Evolutionary conservation across 2,329 filamentous ascomycete genomes (phyloP), one percentile per base, ranked within the genome.

Genomic region (Xylaria sp.): DNA sequence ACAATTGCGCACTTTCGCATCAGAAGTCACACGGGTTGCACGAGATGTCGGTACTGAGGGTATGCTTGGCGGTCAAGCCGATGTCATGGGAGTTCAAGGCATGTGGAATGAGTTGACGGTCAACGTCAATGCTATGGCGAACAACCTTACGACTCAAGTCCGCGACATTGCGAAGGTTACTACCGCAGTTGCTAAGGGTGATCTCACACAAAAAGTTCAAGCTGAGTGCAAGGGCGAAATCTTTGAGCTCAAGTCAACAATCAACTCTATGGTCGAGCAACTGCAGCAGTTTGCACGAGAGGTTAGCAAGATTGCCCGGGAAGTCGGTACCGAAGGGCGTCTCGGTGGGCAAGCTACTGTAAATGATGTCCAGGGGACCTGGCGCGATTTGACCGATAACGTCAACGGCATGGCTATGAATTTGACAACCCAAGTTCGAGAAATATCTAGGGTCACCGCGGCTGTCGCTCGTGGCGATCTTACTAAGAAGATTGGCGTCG

Each of bases 351-450:
- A 99, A 77, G 94, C 95, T 49, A 95, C 93, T 19, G 91, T 98
- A 6, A 94, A 97, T 73, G 94, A 97, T 75, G 95, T 98, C 31
- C 91, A 97, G 78, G 94, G 94, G 66, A 98, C 96, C 53, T 98
- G 95, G 94, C 92, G 93, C 73, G 93, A 97, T 75, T 83, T 99
- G 65, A 99, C 94, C 3, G 90, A 94, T 73, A 93, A 93, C 66
- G 94, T 99, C 78, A 99, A 99, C 78, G 91, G 93, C 69, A 98
- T 99, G 94, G 94, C 94, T 74, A 96, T 95, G 85, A 99, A 98
- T 76, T 81, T 99, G 70, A 98, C 94, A 2, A 96, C 95, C 4
- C 94, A 99, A 81, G 95, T 99, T 74, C 90, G 94, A 80, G 93
- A 97, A 78, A 99, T 99, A 70, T 95, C 94, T 64, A 92, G 94